phyloP scores from a whole-genome alignment of 1,139 yeast genomes.

The Candida freyschussii region DNA sequence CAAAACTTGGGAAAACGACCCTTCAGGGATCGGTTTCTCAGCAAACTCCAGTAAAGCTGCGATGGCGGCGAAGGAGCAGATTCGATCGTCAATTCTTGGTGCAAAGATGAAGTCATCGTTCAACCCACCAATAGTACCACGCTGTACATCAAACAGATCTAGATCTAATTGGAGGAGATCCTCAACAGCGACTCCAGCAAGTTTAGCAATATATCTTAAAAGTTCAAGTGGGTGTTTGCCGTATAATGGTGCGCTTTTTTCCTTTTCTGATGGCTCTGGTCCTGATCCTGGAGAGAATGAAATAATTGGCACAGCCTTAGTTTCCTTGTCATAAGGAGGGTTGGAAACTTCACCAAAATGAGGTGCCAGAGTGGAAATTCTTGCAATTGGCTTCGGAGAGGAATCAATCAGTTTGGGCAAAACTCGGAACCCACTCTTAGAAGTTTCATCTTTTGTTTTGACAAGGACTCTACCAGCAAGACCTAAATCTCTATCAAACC shows the following conservation, averaged over 20 bases:
- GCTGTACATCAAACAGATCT: constrained; percentile 61
- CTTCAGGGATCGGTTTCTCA: constrained; percentile 27
- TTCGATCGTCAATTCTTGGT: constrained; percentile 63
- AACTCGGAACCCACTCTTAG: constrained; percentile 29
- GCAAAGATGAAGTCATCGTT: constrained; percentile 57
- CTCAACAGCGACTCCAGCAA: constrained; percentile 43
- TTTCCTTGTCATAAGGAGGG: constrained; percentile 55
- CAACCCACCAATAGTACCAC: constrained; percentile 57
- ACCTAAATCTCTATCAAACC: constrained; percentile 69
- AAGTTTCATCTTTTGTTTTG: constrained; percentile 26
- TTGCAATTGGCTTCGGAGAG: constrained; percentile 59
- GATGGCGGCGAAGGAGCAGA: constrained; percentile 59
- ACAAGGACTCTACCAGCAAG: constrained; percentile 58
- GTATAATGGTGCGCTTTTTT: constrained; percentile 53
- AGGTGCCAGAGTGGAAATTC: constrained; percentile 61
- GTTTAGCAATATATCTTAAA: constrained; percentile 50
- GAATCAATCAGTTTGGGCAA: constrained; percentile 47
- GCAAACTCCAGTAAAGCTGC: constrained; percentile 43
- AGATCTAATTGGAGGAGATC: constrained; percentile 55
- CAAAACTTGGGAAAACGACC: constrained; percentile 45
- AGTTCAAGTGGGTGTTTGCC: constrained; percentile 55
- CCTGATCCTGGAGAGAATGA: constrained; percentile 40
- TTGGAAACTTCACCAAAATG: constrained; percentile 52
- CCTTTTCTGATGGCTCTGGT: constrained; percentile 49
- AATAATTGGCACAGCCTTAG: constrained; percentile 57